Percentiles rank a stretch among this genome's conserved stretches.
Conservation (phyloP, 2,329 filamentous ascomycete genomes). For the Metarhizium brunneum region DNA sequence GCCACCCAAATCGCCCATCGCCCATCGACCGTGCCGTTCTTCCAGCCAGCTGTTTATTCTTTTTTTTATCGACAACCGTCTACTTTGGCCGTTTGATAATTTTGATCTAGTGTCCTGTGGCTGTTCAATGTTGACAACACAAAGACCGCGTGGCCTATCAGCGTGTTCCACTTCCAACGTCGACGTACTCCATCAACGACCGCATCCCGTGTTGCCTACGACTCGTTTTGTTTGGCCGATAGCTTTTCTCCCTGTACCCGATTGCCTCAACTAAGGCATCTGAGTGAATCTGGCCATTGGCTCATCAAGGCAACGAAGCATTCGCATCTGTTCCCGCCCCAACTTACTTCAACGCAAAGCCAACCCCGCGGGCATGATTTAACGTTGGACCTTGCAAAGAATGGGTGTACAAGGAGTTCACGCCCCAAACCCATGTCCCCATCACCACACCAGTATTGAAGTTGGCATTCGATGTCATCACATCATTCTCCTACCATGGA, state of each 20-base stretch:
- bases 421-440: constrained; percentile 5
- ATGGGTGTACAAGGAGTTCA: constrained; percentile 7
- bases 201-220: background rate
- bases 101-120: too few relatives aligned
- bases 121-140: too few relatives aligned
- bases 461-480: constrained; percentile 1
- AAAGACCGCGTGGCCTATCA: too few relatives aligned
- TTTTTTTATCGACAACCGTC: too few relatives aligned
- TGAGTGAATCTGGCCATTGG: too few relatives aligned
- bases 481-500: constrained; percentile 21
- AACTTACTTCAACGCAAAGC: background rate
- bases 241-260: too few relatives aligned
- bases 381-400: background rate
- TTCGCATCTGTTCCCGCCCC: background rate
- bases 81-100: too few relatives aligned
- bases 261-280: too few relatives aligned
- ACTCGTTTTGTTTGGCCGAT: background rate
- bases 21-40: too few relatives aligned
- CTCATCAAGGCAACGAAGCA: too few relatives aligned
- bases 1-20: too few relatives aligned
- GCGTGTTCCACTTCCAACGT: background rate
- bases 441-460: background rate
- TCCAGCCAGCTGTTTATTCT: too few relatives aligned
- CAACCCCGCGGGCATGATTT: constrained; percentile 6
- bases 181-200: background rate